Conservation (phyloP, 1,139 yeast genomes). For the Saccharomyces hybrid region DNA sequence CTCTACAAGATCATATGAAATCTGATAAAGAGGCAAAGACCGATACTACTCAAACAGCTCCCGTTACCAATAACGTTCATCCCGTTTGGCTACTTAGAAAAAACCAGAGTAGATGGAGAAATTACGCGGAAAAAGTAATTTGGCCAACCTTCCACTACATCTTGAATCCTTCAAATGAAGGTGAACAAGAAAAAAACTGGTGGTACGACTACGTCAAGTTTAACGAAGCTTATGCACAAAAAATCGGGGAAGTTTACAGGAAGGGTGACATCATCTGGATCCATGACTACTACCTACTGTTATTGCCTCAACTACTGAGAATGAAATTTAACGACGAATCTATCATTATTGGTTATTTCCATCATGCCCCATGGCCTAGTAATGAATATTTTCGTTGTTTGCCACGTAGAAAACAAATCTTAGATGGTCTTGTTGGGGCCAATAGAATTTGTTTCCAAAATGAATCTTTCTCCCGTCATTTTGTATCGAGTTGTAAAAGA, state of each 20-base stretch:
- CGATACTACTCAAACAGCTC: constrained; percentile 36
- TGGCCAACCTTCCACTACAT: constrained; percentile 97
- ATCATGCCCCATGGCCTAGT: constrained; percentile 92
- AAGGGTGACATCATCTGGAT: constrained; percentile 95
- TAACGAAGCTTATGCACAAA: constrained; percentile 84
- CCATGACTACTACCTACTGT: constrained; percentile 82
- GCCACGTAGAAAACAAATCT: constrained; percentile 69
- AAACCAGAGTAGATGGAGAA: constrained; percentile 70
- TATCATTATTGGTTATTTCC: constrained; percentile 63
- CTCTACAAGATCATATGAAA: constrained; percentile 16
- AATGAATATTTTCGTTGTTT: constrained; percentile 90
- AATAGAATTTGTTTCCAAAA: constrained; percentile 83
- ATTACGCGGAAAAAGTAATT: constrained; percentile 78
- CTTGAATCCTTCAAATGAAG: constrained; percentile 55
- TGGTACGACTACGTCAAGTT: constrained; percentile 89
- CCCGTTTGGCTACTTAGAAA: constrained; percentile 81
- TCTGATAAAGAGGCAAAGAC: constrained; percentile 35
- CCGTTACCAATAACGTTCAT: constrained; percentile 43
- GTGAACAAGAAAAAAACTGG: constrained; percentile 68
- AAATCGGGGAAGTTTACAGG: constrained; percentile 60
- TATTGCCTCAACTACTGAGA: constrained; percentile 79
- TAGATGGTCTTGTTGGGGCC: constrained; percentile 89
- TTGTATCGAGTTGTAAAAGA: constrained; percentile 80
- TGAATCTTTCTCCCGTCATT: constrained; percentile 80
- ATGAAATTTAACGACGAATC: constrained; percentile 70